Evolutionary conservation across 148 eudicot species (phyloP).

Genomic region (Vaccinium darrowii): DNA sequence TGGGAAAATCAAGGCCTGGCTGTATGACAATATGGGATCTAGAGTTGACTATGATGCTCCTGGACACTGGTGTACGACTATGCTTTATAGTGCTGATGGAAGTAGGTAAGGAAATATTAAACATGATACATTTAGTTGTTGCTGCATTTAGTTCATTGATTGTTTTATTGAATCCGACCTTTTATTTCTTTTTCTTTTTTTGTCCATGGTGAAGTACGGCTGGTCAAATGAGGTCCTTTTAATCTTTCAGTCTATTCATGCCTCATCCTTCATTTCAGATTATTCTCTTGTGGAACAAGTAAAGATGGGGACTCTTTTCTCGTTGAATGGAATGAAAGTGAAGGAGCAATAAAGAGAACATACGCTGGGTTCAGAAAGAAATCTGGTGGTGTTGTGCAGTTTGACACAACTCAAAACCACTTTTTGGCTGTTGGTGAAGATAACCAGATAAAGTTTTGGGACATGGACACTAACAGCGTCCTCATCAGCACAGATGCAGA

Average conservation of each 20-base stretch:
- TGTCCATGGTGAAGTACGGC: neutral
- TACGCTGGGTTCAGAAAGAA: conserved; percentile 77
- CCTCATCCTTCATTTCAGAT: conserved; percentile 33
- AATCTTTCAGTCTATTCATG: neutral
- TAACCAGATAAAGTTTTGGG: conserved; percentile 88
- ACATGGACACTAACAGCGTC: conserved; percentile 66
- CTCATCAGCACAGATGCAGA: conserved; percentile 72
- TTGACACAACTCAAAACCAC: conserved; percentile 86
- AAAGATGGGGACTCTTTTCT: conserved; percentile 88
- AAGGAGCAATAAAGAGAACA: conserved; percentile 83
- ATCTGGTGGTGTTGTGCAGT: conserved; percentile 74
- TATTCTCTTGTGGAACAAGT: conserved; percentile 94
- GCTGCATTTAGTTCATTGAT: neutral
- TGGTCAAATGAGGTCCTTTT: neutral
- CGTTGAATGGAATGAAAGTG: conserved; percentile 98
- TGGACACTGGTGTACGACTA: conserved; percentile 84
- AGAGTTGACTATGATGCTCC: conserved; percentile 97
- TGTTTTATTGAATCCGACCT: neutral
- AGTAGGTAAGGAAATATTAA: conserved; percentile 47
- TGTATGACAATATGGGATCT: conserved; percentile 86
- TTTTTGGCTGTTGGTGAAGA: conserved; percentile 95
- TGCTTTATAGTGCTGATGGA: conserved; percentile 95
- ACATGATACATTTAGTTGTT: neutral
- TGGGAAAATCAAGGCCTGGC: conserved; percentile 97
- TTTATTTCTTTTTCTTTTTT: neutral